These are phyloP conservation scores for Hyaloscypha hepaticicola DNA, from an alignment of 495 filamentous ascomycete species.

Conservation along the genomic window DNA sequence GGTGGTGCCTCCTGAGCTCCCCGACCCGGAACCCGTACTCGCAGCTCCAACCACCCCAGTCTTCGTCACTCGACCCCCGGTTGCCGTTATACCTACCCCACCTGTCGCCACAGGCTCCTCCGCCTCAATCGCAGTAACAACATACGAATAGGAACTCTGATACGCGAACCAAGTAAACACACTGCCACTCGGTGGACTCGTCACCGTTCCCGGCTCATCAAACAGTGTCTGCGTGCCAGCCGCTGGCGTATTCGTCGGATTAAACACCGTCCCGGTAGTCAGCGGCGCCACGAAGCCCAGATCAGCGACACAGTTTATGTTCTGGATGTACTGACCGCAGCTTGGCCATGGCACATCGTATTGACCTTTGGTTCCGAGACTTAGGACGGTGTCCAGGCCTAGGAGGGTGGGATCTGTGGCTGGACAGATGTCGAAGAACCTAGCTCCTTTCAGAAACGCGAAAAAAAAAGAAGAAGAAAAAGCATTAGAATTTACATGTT, in stretches of 20 bases:
- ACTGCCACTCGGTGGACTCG: slow-evolving; percentile 2
- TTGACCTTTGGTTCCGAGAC: not conserved
- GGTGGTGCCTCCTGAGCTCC: not conserved
- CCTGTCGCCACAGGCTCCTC: not conserved
- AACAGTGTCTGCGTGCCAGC: slow-evolving; percentile 8
- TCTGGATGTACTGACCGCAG: not conserved
- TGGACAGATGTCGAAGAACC: slow-evolving; percentile 17
- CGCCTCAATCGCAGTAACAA: not conserved
- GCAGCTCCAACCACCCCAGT: not conserved
- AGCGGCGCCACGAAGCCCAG: slow-evolving; percentile 4
- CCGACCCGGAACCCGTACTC: not conserved
- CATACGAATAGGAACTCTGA: not conserved
- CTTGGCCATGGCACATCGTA: slow-evolving; percentile 5
- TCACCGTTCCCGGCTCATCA: not conserved
- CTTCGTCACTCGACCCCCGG: not conserved
- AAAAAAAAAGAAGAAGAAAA: not conserved
- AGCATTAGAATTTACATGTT: too few species aligned
- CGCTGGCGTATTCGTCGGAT: slow-evolving; percentile 6
- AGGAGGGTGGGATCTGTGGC: slow-evolving; percentile 6
- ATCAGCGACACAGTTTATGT: slow-evolving; percentile 4
- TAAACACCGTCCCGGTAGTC: slow-evolving; percentile 1
- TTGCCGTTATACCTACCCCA: not conserved
- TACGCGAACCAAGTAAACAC: slow-evolving; percentile 7
- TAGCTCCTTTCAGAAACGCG: not conserved
- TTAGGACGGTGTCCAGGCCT: not conserved